Conservation (phyloP, 2,329 filamentous ascomycete species). For the Colletotrichum viniferum region DNA sequence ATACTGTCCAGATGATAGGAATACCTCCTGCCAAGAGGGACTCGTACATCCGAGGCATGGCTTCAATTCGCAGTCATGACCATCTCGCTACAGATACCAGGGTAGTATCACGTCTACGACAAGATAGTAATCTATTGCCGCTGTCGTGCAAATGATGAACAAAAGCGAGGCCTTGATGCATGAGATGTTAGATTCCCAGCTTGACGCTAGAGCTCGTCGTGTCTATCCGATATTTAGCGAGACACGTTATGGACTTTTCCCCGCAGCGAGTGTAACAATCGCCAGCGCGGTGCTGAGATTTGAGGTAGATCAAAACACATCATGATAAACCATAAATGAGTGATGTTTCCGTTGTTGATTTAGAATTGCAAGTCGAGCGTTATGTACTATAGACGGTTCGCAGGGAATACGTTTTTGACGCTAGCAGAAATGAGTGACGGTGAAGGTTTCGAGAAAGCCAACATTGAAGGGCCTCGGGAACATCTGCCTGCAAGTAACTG, state of each 20-base stretch:
- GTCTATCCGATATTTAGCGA: background rate
- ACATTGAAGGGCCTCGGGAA: too few species aligned
- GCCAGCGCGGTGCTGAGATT: too few species aligned
- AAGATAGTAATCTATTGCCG: background rate
- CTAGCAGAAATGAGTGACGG: too few species aligned
- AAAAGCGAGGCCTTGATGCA: fast-evolving
- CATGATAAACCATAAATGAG: too few species aligned
- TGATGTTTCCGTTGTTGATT: too few species aligned
- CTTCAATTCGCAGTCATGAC: background rate
- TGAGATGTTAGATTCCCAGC: fast-evolving
- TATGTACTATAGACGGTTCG: too few species aligned
- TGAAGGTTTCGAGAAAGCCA: too few species aligned
- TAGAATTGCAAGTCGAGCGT: too few species aligned
- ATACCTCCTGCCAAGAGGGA: background rate
- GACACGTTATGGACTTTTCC: background rate
- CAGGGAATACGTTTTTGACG: too few species aligned
- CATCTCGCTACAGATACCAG: fast-evolving
- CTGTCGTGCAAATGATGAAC: background rate
- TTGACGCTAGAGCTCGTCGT: fast-evolving
- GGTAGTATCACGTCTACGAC: fast-evolving
- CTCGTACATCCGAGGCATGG: fast-evolving
- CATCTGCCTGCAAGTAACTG: background rate
- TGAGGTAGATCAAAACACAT: too few species aligned
- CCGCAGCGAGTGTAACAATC: too few species aligned
- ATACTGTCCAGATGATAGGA: background rate